Conservation (phyloP, 192 early-diverging fungal species). For the Coemansia sp. region DNA sequence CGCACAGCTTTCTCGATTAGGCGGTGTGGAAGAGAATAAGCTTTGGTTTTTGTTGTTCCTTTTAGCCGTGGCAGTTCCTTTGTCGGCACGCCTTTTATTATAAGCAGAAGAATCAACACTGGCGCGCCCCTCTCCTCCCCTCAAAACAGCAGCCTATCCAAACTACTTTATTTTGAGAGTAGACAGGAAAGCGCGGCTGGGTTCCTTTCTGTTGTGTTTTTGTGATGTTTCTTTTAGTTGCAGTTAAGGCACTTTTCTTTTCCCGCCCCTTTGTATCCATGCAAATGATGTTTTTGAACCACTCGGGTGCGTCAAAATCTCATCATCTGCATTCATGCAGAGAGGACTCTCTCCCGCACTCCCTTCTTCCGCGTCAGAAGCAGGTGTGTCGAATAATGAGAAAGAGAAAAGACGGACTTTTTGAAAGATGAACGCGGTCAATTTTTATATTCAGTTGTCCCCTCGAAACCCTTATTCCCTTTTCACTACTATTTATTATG, state of each 20-base stretch:
- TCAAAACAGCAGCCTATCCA: neutral
- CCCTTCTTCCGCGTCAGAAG: neutral
- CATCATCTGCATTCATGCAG: conserved; percentile 1
- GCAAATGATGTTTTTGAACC: conserved; percentile 1
- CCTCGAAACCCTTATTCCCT: neutral
- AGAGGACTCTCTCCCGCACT: neutral
- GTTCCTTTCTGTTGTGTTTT: neutral
- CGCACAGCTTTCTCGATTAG: neutral
- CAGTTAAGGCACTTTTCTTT: neutral
- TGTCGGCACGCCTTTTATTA: neutral
- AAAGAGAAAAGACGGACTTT: neutral
- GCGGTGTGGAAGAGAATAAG: neutral
- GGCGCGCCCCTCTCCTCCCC: neutral
- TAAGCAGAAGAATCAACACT: neutral
- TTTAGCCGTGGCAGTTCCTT: neutral
- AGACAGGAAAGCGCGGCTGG: too few species aligned
- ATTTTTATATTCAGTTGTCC: neutral
- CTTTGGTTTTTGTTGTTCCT: neutral
- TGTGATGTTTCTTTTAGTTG: neutral
- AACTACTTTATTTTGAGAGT: neutral
- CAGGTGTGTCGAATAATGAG: neutral
- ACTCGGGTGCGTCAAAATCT: neutral
- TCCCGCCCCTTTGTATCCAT: neutral
- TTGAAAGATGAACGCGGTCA: neutral
- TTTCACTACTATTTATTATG: neutral